Evolutionary conservation across 345 rosid genomes (phyloP), one percentile per base, ranked within the genome.

Genomic region (Excoecaria agallocha): DNA sequence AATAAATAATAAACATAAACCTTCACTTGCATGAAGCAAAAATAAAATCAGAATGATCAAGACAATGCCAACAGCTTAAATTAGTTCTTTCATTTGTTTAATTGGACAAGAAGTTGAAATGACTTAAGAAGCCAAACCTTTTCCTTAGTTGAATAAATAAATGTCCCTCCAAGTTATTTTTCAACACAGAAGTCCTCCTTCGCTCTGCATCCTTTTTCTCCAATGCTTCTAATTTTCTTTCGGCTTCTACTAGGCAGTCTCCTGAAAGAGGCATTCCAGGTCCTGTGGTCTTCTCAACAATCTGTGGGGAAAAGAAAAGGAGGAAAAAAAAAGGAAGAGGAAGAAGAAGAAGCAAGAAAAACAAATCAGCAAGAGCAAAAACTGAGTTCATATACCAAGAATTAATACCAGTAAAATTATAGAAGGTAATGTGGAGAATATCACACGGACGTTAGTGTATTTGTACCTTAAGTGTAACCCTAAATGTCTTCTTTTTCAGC

Each of bases 61-160:
- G 38, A 52, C 16, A 38, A 19, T 37, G 37, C 37, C 68, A 54
- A 52, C 9, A 63, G 25, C 3, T 8, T 20, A 66, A 66, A 51
- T 30, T 58, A 6, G 20, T 55, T 17, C 17, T 22, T 59, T 68
- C 4, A 45, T 46, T 66, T 17, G 35, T 68, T 54, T 63, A 22
- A 22, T 60, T 24, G 37, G 64, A 9, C 22, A 20, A 66, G 20
- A 38, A 9, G 46, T 2, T 38, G 30, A 46, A 69, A 25, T 17
- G 59, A 55, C 60, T 13, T 5, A 45, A 56, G 39, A 69, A 37
- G 41, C 12, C 79, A 63, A 39, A 89, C 99, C 96, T 93, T 89
- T 77, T 96, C 99, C 86, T 96, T 96, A 19, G 97, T 93, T 38
- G 94, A 87, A 84, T 96, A 96, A 77, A 96, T 89, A n/a, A n/a